Conservation (phyloP, 768 basidiomycete species). For the Termitomyces sp. region DNA sequence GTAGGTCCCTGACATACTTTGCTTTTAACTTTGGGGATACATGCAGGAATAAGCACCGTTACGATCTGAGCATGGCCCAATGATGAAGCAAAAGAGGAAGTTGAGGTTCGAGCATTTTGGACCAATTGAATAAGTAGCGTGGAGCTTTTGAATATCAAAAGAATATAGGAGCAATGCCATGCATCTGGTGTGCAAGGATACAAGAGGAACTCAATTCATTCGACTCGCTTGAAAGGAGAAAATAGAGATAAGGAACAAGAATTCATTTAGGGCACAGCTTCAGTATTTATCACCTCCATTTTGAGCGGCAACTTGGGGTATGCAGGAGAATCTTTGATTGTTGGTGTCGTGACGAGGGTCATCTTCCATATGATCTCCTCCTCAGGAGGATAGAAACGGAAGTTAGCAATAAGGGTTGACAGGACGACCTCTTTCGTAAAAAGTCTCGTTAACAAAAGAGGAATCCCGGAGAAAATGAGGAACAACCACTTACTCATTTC, state of each 20-base stretch:
- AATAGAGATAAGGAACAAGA: too few relatives aligned
- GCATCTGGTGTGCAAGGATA: too few relatives aligned
- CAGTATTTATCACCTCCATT: neutral
- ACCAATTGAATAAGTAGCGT: neutral
- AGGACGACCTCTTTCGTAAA: slow-evolving; percentile 7
- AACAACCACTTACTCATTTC: slow-evolving; percentile 32
- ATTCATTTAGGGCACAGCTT: neutral
- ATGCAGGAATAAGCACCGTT: neutral
- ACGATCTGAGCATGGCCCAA: neutral
- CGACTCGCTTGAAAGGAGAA: too few relatives aligned
- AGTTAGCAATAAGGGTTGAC: slow-evolving; percentile 7
- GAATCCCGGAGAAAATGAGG: neutral
- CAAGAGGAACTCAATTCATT: too few relatives aligned
- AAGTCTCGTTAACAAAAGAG: neutral
- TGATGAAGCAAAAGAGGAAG: too few relatives aligned
- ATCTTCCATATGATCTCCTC: slow-evolving; percentile 14
- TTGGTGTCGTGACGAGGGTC: slow-evolving; percentile 1
- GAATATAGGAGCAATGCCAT: neutral
- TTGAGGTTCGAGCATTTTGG: neutral
- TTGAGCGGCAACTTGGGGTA: slow-evolving; percentile 5
- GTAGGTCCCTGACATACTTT: neutral
- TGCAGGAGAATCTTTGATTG: slow-evolving; percentile 2
- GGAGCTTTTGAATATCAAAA: neutral
- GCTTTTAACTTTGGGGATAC: neutral
- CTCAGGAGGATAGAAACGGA: slow-evolving; percentile 10